Evolutionary conservation across 352 stramenopile genomes (phyloP), one percentile per base, ranked within the genome.

Genomic region (Ophiocytium majus): DNA sequence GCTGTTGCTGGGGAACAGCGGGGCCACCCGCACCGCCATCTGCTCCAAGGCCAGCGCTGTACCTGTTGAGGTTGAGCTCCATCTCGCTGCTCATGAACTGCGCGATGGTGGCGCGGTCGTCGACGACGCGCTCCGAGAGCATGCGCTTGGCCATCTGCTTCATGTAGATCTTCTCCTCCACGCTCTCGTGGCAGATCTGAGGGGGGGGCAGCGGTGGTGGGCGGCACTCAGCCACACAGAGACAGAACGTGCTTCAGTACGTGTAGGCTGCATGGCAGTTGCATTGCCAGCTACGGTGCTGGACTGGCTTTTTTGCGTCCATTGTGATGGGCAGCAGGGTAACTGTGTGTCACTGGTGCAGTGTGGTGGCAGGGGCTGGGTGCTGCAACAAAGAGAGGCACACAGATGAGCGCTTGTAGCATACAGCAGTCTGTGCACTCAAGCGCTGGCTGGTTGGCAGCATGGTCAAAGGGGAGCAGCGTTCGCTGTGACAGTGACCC

Each of bases 71-170:
- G 5, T 17, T 10, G 5, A 78, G 35, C 66, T 78, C 66, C 32
- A 17, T 35, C 5, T 78, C 66, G 32, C 66, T 35, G 5, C 14
- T 78, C 32, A 43, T 43, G 35, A 81, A 81, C 75, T 63, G 50
- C 19, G 19, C 10, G 14, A 57, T 5, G 50, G 49, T 81, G 36
- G 1, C 82, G 36, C 79, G 88, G 14, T 49, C 81, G 34, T 89
- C 85, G 49, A 89, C 80, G 19, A 89, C 85, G 28, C 49, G 57
- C 19, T 85, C 63, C 23, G 85, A 66, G 17, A 89, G 31, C n/a
- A 63, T 81, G n/a, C 82, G 74, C 76, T 89, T 89, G 31, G 37
- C 43, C n/a, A 83, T 79, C 80, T 89, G 84, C 64, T 33, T 14
- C 43, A 71, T 76, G 79, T 64, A 63, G 33, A 85, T 66, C 28